Evolutionary conservation across 768 basidiomycete genomes (phyloP).

Genomic region (Clathrus columnatus): DNA sequence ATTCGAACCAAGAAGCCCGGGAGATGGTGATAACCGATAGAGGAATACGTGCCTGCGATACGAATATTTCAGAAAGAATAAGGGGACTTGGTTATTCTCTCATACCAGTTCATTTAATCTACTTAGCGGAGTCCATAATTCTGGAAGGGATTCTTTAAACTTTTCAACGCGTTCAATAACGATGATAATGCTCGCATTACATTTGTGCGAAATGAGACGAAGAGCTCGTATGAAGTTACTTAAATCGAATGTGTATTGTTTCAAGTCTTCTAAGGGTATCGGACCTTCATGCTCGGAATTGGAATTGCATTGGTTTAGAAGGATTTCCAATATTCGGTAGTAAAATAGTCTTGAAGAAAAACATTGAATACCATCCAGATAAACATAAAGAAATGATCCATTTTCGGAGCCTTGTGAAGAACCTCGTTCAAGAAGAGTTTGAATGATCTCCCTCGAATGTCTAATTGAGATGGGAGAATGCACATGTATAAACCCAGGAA

Average conservation of each 20-base stretch:
- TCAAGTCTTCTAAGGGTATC: slow-evolving; percentile 32
- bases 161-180: slow-evolving; percentile 62
- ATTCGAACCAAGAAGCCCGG: slow-evolving; percentile 58
- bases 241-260: slow-evolving; percentile 51
- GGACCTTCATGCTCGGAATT: slow-evolving; percentile 54
- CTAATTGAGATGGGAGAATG: slow-evolving; percentile 46
- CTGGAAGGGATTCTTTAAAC: slow-evolving; percentile 51
- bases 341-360: slow-evolving; percentile 57
- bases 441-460: slow-evolving; percentile 37
- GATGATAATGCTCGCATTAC: slow-evolving; percentile 40
- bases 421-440: slow-evolving; percentile 25
- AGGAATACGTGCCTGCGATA: slow-evolving; percentile 45
- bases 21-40: slow-evolving; percentile 58
- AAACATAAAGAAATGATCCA: slow-evolving; percentile 32
- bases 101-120: slow-evolving; percentile 62
- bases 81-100: slow-evolving; percentile 16
- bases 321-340: slow-evolving; percentile 52
- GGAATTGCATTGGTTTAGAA: slow-evolving; percentile 45
- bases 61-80: slow-evolving; percentile 3
- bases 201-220: slow-evolving; percentile 19
- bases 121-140: slow-evolving; percentile 60
- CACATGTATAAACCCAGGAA: slow-evolving; percentile 56
- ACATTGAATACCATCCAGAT: slow-evolving; percentile 48
- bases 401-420: slow-evolving; percentile 11
- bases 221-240: slow-evolving; percentile 68